Percentiles rank a stretch among this genome's conserved stretches.
phyloP scores from a whole-genome alignment of 2,329 filamentous ascomycete species.

The Pyrenophora seminiperda region DNA sequence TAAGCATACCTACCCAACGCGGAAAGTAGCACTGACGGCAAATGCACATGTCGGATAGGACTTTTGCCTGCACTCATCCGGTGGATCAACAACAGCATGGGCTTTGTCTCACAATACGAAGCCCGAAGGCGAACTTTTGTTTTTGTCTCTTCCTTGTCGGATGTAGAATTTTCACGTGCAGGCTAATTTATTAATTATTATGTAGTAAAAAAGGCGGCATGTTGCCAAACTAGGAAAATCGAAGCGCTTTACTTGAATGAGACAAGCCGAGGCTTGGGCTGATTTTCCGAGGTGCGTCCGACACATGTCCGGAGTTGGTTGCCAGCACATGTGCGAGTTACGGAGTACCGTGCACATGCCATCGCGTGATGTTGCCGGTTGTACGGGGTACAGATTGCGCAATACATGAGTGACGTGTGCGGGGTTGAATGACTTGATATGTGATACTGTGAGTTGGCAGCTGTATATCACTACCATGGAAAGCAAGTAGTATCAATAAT shows the following conservation, averaged over 20 bases:
- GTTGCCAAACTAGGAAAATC: too few relatives aligned
- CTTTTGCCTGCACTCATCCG: constrained; percentile 10
- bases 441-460: too few relatives aligned
- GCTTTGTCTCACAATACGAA: background rate
- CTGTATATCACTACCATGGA: too few relatives aligned
- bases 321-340: background rate
- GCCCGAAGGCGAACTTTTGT: background rate
- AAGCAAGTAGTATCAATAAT: constrained; percentile 4
- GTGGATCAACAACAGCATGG: background rate
- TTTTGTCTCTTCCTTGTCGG: background rate
- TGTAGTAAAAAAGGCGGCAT: too few relatives aligned
- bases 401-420: too few relatives aligned
- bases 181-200: too few relatives aligned
- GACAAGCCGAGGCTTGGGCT: background rate
- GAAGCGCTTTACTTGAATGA: too few relatives aligned
- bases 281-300: background rate
- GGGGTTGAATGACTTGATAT: too few relatives aligned
- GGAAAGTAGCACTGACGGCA: constrained; percentile 4
- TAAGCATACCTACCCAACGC: constrained; percentile 5
- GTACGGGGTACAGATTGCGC: too few relatives aligned
- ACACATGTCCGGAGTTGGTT: background rate
- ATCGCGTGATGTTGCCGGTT: background rate
- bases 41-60: background rate
- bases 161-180: background rate
- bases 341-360: background rate